Base-by-base conservation (phyloP, 805 yeast species). In the Candida glaebosa region DNA sequence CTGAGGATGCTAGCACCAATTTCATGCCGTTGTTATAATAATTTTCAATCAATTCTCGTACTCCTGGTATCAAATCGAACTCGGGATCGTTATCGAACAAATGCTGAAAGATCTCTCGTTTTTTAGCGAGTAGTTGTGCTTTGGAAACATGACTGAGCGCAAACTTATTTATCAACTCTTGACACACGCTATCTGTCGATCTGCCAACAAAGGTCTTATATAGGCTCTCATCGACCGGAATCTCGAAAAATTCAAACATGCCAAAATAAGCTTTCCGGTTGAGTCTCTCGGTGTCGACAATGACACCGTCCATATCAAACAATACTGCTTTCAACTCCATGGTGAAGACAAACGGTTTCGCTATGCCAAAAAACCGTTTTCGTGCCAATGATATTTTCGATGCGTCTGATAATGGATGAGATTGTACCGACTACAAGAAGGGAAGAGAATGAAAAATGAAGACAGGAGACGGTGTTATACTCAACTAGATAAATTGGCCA, bases 281-380 rank as follows among this genome's bases (percentile, higher is more conserved):
- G 17, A 34, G 19, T 5, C 24, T 18, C 15, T 34, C 37, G 37
- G 37, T 34, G 15, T 34, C 37, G 24, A 34, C 37, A 8, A 34
- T 34, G 16, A 34, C 37, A 7, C 37, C 37, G 26, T 34, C 37
- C 37, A 34, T 34, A 15, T 34, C 37, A 17, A 34, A 34, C 5
- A 34, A 15, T 9, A 34, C 37, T 5, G 37, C 37, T 20, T 34
- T 34, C 8, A 34, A 15, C 9, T n/a, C n/a, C 37, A 34, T 34
- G 12, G 10, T 24, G n/a, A n/a, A n/a, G n/a, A n/a, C n/a, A n/a
- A n/a, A n/a, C n/a, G n/a, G n/a, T n/a, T n/a, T n/a, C n/a, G n/a
- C n/a, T n/a, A n/a, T n/a, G n/a, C n/a, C n/a, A n/a, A n/a, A n/a
- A n/a, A n/a, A n/a, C n/a, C n/a, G n/a, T n/a, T n/a, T n/a, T n/a